Percentiles rank a stretch among this genome's conserved stretches.
These are phyloP conservation scores for Penicillium verhagenii DNA, from an alignment of 495 filamentous ascomycete genomes.

Conservation along the genomic window DNA sequence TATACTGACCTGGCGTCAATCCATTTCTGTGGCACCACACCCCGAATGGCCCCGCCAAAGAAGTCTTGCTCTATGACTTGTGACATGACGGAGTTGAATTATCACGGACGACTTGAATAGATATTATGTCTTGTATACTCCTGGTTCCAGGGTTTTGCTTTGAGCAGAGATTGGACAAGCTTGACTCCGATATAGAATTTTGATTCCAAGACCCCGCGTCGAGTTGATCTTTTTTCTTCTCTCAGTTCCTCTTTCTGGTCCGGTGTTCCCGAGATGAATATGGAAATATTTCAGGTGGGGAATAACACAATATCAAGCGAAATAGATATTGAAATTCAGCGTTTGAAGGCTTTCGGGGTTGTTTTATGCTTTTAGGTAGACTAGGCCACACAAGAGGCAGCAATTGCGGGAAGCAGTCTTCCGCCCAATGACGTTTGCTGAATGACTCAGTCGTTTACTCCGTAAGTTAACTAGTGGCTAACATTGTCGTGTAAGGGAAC, in stretches of 20 bases:
- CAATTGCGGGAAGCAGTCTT: conserved; percentile 19
- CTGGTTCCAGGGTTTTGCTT: background rate
- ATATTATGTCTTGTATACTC: background rate
- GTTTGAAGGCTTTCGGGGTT: background rate
- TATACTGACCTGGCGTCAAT: conserved; percentile 72
- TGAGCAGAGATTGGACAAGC: background rate
- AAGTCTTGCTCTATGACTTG: conserved; percentile 60
- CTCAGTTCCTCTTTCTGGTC: background rate
- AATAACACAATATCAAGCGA: background rate
- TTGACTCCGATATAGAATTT: conserved; percentile 8
- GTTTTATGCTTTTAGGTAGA: conserved; percentile 10
- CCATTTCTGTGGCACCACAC: conserved; percentile 69
- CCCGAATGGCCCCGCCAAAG: conserved; percentile 79
- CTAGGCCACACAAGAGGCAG: conserved; percentile 15
- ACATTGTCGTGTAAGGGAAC: no score
- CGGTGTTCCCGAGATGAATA: background rate
- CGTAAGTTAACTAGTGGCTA: background rate
- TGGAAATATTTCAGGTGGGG: background rate
- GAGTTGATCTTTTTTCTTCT: conserved; percentile 9
- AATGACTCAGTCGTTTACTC: background rate
- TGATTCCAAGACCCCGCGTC: conserved; percentile 9
- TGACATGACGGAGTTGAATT: conserved; percentile 27
- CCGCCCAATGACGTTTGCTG: conserved; percentile 29
- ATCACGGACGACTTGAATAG: background rate
- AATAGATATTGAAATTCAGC: background rate